Conservation (phyloP, 2,329 filamentous ascomycete species). For the Ustulina deusta region DNA sequence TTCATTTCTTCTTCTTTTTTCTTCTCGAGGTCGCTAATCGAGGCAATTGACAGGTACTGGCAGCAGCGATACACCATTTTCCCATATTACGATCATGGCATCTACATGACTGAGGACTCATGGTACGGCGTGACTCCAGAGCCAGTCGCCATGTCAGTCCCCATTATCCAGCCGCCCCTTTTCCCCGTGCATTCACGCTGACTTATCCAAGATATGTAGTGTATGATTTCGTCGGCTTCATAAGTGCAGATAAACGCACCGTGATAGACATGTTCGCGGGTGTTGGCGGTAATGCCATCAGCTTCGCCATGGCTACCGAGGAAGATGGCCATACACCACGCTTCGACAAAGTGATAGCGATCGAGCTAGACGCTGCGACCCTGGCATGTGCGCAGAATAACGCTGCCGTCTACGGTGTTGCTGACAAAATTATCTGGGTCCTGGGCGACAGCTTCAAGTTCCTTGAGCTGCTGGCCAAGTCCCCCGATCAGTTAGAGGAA, state of each 20-base stretch:
- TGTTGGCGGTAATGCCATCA: constrained; percentile 92
- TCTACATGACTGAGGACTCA: constrained; percentile 90
- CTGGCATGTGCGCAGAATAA: constrained; percentile 94
- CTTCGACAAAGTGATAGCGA: constrained; percentile 87
- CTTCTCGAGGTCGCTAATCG: constrained; percentile 1
- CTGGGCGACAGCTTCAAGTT: constrained; percentile 87
- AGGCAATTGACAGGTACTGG: constrained; percentile 80
- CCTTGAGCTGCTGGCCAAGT: constrained; percentile 61
- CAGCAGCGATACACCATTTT: constrained; percentile 90
- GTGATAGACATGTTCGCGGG: constrained; percentile 92
- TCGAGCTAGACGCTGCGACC: constrained; percentile 84
- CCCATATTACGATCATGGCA: constrained; percentile 84
- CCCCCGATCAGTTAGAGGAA: constrained; percentile 48
- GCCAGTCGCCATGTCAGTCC: constrained; percentile 80
- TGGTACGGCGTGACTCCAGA: constrained; percentile 99
- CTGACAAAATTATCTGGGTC: constrained; percentile 82
- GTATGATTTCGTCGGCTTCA: constrained; percentile 71
- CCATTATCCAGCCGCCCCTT: background rate
- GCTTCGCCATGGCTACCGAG: constrained; percentile 75
- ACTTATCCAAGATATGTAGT: constrained; percentile 74
- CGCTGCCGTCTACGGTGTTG: constrained; percentile 84
- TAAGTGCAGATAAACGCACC: constrained; percentile 58
- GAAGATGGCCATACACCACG: constrained; percentile 64
- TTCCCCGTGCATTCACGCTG: constrained; percentile 31
- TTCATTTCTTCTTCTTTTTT: background rate